Base-by-base conservation (phyloP, 139 green algal genomes). In the Coccomyxa sp. region DNA sequence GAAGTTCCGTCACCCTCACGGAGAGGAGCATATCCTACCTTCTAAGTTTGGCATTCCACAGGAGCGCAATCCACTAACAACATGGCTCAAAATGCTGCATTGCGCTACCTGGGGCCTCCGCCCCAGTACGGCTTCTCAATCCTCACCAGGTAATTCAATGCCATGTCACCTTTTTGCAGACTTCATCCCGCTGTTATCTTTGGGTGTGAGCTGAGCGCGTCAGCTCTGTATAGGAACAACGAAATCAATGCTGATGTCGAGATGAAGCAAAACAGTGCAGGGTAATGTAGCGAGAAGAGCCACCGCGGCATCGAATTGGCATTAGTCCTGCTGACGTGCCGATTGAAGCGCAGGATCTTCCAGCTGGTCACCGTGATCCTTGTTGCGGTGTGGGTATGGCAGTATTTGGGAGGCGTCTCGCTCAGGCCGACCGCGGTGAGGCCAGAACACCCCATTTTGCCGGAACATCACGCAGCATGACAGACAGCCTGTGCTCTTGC, bases 361-460 rank as follows among this genome's bases (percentile, higher is more conserved):
- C 68, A 82, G 71, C 40, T 82, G 10, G 34, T 37, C 3, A 82
- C 78, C 1, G 58, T 83, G 18, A 39, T 77, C 1, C 34, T 83
- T 33, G 68, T 73, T 24, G 41, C 74, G 6, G 68, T 79, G 16
- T 83, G 79, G 79, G 79, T 83, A 18, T 74, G 77, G 29, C 39
- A 80, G 22, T 55, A 83, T 69, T 6, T 83, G 34, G 79, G 79
- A 39, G 79, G 79, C 9, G 29, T 83, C 3, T 68, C 37, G 6
- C 71, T 83, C 1, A 39, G 10, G 8, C 31, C 68, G 39, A 77
- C 41, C 12, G 9, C 8, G 2, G 70, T 74, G 36, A 74, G 33
- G 18, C 64, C 64, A n/a, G n/a, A n/a, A n/a, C n/a, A n/a, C n/a
- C n/a, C n/a, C n/a, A n/a, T n/a, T n/a, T n/a, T n/a, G n/a, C n/a